These are phyloP conservation scores for Dictyostelium capitatum DNA, from an alignment of 78 protist genomes.

Conservation along the genomic window DNA sequence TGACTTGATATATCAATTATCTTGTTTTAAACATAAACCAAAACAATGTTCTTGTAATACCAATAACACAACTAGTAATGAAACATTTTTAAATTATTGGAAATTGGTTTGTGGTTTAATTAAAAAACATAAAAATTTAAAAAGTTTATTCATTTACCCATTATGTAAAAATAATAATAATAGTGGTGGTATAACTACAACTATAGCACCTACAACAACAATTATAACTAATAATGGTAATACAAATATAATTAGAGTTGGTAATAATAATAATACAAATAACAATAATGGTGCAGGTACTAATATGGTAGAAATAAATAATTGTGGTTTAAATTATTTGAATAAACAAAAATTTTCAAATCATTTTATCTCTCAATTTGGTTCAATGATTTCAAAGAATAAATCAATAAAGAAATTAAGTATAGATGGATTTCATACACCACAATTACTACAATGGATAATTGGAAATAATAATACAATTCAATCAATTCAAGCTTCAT, in stretches of 20 bases:
- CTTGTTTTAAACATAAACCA: background rate
- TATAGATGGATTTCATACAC: conserved; percentile 1
- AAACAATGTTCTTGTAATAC: background rate
- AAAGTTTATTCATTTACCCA: conserved; percentile 1
- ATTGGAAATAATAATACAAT: background rate
- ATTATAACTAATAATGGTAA: too few species aligned
- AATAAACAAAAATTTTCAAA: background rate
- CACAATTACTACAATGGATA: background rate
- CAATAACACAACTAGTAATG: background rate
- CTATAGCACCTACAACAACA: too few species aligned
- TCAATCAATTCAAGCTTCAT: background rate
- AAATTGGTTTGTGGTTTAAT: background rate
- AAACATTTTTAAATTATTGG: background rate
- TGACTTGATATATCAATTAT: background rate
- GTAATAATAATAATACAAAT: too few species aligned
- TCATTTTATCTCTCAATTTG: background rate
- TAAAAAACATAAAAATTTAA: conserved; percentile 4
- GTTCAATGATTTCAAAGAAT: conserved; percentile 4
- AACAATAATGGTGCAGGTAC: too few species aligned
- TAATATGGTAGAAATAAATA: background rate
- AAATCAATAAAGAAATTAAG: conserved; percentile 8
- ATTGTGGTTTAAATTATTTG: conserved; percentile 10
- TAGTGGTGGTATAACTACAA: too few species aligned
- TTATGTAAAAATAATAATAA: background rate
- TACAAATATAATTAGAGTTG: too few species aligned